A percentile compares a stretch with the other conserved stretches of the same genome.
phyloP scores from a whole-genome alignment of 2,329 filamentous ascomycete genomes.

The Penicillium nordicum region DNA sequence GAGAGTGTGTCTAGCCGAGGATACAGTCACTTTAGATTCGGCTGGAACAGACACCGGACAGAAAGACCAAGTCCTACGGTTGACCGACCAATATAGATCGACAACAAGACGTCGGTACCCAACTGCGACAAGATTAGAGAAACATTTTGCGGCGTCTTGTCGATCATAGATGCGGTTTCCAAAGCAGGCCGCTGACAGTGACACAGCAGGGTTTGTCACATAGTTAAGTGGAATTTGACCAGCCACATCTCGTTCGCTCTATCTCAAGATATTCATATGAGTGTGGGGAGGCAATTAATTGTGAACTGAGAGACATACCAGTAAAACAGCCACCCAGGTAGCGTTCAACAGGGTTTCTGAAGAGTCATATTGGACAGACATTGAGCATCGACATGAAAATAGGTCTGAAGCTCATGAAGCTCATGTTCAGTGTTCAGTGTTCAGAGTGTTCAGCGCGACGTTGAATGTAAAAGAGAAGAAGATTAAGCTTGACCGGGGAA shows the following conservation, averaged over 20 bases:
- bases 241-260: conserved; percentile 62
- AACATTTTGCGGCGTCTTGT: conserved; percentile 51
- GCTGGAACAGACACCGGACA: conserved; percentile 57
- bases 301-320: conserved; percentile 30
- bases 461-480: background rate
- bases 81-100: conserved; percentile 63
- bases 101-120: conserved; percentile 58
- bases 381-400: conserved; percentile 23
- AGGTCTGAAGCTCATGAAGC: background rate
- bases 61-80: conserved; percentile 54
- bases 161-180: conserved; percentile 52
- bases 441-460: background rate
- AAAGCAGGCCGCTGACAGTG: conserved; percentile 59
- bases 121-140: conserved; percentile 61
- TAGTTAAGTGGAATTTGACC: conserved; percentile 61
- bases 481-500: conserved; percentile 4
- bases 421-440: background rate
- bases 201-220: conserved; percentile 56
- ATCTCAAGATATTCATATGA: conserved; percentile 13
- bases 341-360: conserved; percentile 35
- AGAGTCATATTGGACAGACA: conserved; percentile 44
- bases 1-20: conserved; percentile 31
- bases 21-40: conserved; percentile 22
- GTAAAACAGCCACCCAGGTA: conserved; percentile 40
- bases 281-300: background rate